These are phyloP conservation scores for Globisporangium acanthophoron DNA, from an alignment of 352 stramenopile genomes.

Conservation along the genomic window DNA sequence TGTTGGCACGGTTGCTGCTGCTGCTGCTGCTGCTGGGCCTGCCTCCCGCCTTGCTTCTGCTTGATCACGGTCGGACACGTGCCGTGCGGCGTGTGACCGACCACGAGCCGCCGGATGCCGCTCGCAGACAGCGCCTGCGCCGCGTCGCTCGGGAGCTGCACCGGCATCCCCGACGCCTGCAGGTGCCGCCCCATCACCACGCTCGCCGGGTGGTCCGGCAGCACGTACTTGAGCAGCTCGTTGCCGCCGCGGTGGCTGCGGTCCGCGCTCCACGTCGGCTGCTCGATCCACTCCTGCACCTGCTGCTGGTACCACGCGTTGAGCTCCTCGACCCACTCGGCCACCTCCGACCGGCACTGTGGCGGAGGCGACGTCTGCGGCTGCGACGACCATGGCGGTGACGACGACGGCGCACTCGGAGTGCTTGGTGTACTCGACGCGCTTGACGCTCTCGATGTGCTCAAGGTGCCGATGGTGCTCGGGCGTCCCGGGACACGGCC, in stretches of 20 bases:
- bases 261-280: slow-evolving; percentile 73
- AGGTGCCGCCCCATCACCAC: slow-evolving; percentile 74
- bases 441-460: slow-evolving; percentile 10
- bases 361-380: too few relatives aligned
- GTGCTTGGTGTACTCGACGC: too few relatives aligned
- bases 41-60: slow-evolving; percentile 19
- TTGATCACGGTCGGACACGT: slow-evolving; percentile 87
- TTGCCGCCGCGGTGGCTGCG: slow-evolving; percentile 49
- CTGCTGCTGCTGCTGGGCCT: too few relatives aligned
- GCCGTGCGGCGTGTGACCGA: slow-evolving; percentile 91
- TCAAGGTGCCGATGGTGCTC: slow-evolving; percentile 14
- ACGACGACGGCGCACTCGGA: background rate
- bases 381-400: slow-evolving; percentile 9
- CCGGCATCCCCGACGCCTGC: slow-evolving; percentile 74
- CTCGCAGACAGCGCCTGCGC: slow-evolving; percentile 51
- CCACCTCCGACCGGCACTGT: too few relatives aligned
- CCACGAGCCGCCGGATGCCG: slow-evolving; percentile 81
- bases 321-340: slow-evolving; percentile 63
- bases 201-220: slow-evolving; percentile 50
- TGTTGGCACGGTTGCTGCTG: too few relatives aligned
- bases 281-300: slow-evolving; percentile 69
- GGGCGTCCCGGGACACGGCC: slow-evolving; percentile 57
- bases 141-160: slow-evolving; percentile 32
- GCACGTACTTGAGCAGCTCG: slow-evolving; percentile 65
- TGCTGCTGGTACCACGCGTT: slow-evolving; percentile 81